phyloP scores from a whole-genome alignment of 2,329 filamentous ascomycete genomes.

The Myriosclerotinia curreyana region DNA sequence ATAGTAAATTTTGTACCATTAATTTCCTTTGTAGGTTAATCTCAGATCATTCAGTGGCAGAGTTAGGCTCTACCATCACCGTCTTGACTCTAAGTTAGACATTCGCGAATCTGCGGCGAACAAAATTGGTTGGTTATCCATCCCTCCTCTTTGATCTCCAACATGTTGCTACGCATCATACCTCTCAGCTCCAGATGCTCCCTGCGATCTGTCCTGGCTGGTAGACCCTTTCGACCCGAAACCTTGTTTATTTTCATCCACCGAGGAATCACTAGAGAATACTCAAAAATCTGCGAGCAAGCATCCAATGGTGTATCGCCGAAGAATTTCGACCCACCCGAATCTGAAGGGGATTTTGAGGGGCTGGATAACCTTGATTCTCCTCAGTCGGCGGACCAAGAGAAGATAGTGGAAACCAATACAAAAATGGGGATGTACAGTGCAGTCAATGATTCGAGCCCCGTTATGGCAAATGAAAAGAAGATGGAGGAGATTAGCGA shows the following conservation, averaged over 20 bases:
- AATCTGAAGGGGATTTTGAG: neutral
- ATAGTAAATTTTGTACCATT: neutral
- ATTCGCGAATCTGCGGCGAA: slow-evolving; percentile 7
- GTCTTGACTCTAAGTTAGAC: neutral
- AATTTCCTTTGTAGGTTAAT: neutral
- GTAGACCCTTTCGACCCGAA: neutral
- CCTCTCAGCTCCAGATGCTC: neutral
- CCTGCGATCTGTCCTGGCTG: neutral
- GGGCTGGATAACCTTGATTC: neutral
- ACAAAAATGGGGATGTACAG: neutral
- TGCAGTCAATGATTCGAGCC: neutral
- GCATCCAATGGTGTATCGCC: neutral
- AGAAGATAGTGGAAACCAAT: neutral
- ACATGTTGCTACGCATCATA: slow-evolving; percentile 8
- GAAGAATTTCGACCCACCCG: neutral
- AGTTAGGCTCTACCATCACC: neutral
- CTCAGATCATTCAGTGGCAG: neutral
- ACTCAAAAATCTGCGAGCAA: neutral
- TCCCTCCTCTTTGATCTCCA: neutral
- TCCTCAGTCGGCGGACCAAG: neutral
- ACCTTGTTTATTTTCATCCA: neutral
- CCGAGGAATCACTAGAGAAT: neutral
- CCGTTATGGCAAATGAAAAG: neutral
- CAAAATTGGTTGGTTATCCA: neutral
- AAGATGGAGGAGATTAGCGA: neutral